Evolutionary conservation across 2,329 filamentous ascomycete species (phyloP), one percentile per base, ranked within the genome.

Genomic region (Xylariaceae sp.): DNA sequence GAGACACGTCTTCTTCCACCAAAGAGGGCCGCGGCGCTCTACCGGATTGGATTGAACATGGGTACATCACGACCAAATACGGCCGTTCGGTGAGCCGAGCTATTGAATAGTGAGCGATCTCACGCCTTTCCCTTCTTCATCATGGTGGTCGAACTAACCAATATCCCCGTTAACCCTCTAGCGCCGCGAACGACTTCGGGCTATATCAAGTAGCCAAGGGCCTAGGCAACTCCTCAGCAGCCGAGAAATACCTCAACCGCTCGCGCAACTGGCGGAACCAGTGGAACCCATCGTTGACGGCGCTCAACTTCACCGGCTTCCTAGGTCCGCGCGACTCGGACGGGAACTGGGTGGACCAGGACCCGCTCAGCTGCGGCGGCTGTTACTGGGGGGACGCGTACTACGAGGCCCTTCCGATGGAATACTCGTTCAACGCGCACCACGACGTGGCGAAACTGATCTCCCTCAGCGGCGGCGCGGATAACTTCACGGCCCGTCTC

Each of bases 181-280:
- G 74, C 66, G 79, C 86, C 0, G 79, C 80, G 39, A 90, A 91
- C 67, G 88, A 91, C 69, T 91, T 90, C 63, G 80, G 78, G 0
- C 74, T 91, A 3, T 82, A 85, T 57, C 84, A 87, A 67, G 84
- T 91, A 9, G 88, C 88, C 3, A 70, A 67, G 1, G 87, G 86
- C 0, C 72, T 89, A 2, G 79, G 77, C 1, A 79, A 81, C 43
- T 54, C 65, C 0, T 72, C 73, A 1, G 83, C 87, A 37, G 81
- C 83, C 3, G 60, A 73, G 2, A 86, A 79, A 50, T 91, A 90
- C 63, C 76, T 89, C 23, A 75, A 80, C 41, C 82, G 87, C 7
- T 88, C 86, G 0, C 78, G 81, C 8, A 87, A 89, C 65, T 91
- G 88, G 88, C 80, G 85, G 14, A 90, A 89, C 66, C 87, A 90